A percentile compares a stretch with the other conserved stretches of the same genome.
These are phyloP conservation scores for Penicillium occitanis DNA, from an alignment of 2,329 filamentous ascomycete species.

Conservation along the genomic window DNA sequence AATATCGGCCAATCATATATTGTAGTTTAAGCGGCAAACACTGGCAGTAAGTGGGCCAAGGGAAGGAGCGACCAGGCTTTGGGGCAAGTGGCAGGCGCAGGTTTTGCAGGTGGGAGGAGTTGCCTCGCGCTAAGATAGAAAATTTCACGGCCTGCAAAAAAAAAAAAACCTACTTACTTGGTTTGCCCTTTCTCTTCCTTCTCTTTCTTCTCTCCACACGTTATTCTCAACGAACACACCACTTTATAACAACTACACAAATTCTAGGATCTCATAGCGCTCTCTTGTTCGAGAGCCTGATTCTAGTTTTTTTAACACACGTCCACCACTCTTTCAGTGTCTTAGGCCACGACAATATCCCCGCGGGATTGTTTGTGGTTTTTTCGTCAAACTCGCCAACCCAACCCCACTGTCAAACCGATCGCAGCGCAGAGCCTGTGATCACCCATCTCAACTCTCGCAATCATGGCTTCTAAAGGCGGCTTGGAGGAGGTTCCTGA, in stretches of 20 bases:
- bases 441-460: constrained; percentile 57
- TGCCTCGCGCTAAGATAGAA: constrained; percentile 30
- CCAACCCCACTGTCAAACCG: constrained; percentile 46
- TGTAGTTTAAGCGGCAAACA: background rate
- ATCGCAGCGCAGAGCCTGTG: constrained; percentile 78
- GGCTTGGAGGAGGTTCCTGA: constrained; percentile 98
- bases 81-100: constrained; percentile 6
- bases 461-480: constrained; percentile 98
- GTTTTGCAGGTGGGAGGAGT: constrained; percentile 14
- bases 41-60: constrained; percentile 12
- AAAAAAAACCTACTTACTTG: constrained; percentile 21
- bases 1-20: background rate
- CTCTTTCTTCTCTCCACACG: constrained; percentile 26
- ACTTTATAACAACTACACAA: constrained; percentile 26
- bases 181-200: constrained; percentile 22
- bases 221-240: constrained; percentile 26
- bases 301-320: constrained; percentile 32
- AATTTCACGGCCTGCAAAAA: constrained; percentile 27
- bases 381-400: constrained; percentile 21
- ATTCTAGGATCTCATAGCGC: constrained; percentile 33
- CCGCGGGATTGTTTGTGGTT: constrained; percentile 38
- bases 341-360: constrained; percentile 29
- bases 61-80: constrained; percentile 12
- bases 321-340: constrained; percentile 24
- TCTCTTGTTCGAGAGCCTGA: constrained; percentile 37